Evolutionary conservation across 192 early-diverging fungal species (phyloP), one percentile per base, ranked within the genome.

Genomic region (Rhizophagus sp.): DNA sequence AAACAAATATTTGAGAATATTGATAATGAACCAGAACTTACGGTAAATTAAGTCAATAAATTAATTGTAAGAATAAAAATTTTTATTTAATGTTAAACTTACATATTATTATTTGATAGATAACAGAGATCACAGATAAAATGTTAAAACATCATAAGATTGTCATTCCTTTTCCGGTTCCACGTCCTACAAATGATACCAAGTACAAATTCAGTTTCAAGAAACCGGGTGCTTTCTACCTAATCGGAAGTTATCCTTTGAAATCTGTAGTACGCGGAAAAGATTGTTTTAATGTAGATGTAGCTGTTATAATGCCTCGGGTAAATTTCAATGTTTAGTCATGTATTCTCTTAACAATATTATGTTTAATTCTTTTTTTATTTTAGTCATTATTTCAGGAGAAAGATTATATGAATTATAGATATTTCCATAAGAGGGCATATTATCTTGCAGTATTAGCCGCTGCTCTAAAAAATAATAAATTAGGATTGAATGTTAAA

Each of bases 391-490:
- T 97, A 49, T 95, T 98, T 84, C 92, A 94, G 80, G 96, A 98
- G 70, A 96, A 97, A 82, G 98, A 99, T 82, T 89, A 94, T 81
- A 84, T 97, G 80, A 98, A 99, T 87, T 90, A 93, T 82, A 87
- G 98, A 64, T 99, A 99, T 85, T 95, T 96, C 82, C 91, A 98
- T 89, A 99, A 99, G 81, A 91, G 97, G 44, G 95, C 97, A 9
- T 97, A 93, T 78, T 99, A 97, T 83, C 85, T 98, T 52, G 88
- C 96, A 1, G 87, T 94, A 30, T 82, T 97, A 12, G 92, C 96
- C 1, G 74, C 81, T 49, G 83, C 85, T n/a, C 81, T 91, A 30
- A 79, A 88, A 68, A 73, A 83, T 1, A 89, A 85, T 34, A 86
- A 87, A 27, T 81, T 87, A n/a, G 82, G 79, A 12, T 87, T 92